Percentiles rank a stretch among this genome's conserved stretches.
Evolutionary conservation across 1,284 basidiomycete species (phyloP).

Genomic region (Schizopora paradoxa): DNA sequence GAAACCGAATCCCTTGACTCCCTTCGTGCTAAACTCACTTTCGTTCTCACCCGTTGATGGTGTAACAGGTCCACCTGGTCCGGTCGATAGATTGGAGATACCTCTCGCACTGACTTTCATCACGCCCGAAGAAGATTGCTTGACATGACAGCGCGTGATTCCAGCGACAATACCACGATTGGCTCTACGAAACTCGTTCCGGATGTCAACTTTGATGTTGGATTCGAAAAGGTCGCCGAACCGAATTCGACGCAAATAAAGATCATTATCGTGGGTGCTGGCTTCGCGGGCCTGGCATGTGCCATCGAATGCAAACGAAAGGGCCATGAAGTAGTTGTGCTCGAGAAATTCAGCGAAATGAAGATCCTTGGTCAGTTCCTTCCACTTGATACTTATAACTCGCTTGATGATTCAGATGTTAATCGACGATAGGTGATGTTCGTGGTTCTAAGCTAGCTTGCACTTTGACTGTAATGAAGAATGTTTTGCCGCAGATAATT

Average conservation of each 20-base stretch:
- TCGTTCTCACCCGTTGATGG: too few relatives aligned
- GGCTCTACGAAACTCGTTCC: too few relatives aligned
- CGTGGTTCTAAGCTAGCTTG: not conserved
- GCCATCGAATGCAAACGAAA: slow-evolving; percentile 24
- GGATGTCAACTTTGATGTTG: not conserved
- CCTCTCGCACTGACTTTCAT: too few relatives aligned
- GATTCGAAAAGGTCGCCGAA: slow-evolving; percentile 7
- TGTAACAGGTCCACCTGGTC: too few relatives aligned
- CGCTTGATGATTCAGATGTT: too few relatives aligned
- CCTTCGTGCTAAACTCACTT: too few relatives aligned
- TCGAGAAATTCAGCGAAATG: slow-evolving; percentile 20
- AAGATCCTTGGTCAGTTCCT: slow-evolving; percentile 17
- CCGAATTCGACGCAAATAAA: slow-evolving; percentile 16
- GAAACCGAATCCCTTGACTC: too few relatives aligned
- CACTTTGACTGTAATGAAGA: not conserved
- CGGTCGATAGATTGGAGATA: too few relatives aligned
- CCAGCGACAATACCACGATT: too few relatives aligned
- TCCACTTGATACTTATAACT: not conserved
- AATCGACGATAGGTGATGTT: slow-evolving; percentile 6
- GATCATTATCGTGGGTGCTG: slow-evolving; percentile 24
- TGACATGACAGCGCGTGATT: too few relatives aligned
- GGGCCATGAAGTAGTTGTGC: slow-evolving; percentile 22
- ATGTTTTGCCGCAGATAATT: slow-evolving; percentile 15
- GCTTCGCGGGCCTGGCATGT: slow-evolving; percentile 24
- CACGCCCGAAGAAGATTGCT: too few relatives aligned